Percentiles rank a stretch among this genome's conserved stretches.
These are phyloP conservation scores for Xylaria sp. DNA, from an alignment of 2,329 filamentous ascomycete species.

Conservation along the genomic window DNA sequence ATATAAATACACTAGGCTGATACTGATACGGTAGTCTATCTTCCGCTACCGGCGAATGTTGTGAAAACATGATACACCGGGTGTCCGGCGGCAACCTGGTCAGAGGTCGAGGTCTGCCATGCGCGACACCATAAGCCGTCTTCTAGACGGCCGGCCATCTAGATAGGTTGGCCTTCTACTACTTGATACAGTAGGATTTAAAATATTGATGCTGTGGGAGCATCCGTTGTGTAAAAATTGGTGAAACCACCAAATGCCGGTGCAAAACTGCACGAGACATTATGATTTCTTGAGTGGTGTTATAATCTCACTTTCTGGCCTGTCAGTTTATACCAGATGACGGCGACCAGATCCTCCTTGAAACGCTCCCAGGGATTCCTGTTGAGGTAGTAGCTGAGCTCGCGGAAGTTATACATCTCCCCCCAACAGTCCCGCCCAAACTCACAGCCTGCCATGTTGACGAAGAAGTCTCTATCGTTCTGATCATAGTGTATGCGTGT, in stretches of 20 bases:
- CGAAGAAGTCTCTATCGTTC: constrained; percentile 87
- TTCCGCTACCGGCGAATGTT: neutral
- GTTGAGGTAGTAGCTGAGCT: constrained; percentile 91
- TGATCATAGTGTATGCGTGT: constrained; percentile 86
- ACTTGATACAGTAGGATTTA: neutral
- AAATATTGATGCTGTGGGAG: neutral
- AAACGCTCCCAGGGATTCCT: constrained; percentile 82
- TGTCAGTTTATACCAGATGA: constrained; percentile 72
- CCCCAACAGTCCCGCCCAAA: constrained; percentile 98
- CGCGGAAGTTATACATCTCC: constrained; percentile 95
- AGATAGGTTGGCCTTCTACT: neutral
- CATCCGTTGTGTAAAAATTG: neutral
- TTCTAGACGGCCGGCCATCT: neutral
- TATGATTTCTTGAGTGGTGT: constrained; percentile 23
- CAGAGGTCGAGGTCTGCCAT: neutral
- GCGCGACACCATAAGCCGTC: neutral
- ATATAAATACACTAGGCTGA: constrained; percentile 41
- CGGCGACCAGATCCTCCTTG: constrained; percentile 72
- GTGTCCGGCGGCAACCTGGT: neutral
- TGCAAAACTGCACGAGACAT: neutral
- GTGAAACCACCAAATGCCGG: neutral
- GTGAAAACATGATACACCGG: neutral
- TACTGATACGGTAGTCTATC: constrained; percentile 11
- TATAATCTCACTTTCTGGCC: constrained; percentile 69
- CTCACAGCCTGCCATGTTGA: constrained; percentile 98